Evolutionary conservation across 2,329 filamentous ascomycete genomes (phyloP).

Genomic region (Capronia americana): DNA sequence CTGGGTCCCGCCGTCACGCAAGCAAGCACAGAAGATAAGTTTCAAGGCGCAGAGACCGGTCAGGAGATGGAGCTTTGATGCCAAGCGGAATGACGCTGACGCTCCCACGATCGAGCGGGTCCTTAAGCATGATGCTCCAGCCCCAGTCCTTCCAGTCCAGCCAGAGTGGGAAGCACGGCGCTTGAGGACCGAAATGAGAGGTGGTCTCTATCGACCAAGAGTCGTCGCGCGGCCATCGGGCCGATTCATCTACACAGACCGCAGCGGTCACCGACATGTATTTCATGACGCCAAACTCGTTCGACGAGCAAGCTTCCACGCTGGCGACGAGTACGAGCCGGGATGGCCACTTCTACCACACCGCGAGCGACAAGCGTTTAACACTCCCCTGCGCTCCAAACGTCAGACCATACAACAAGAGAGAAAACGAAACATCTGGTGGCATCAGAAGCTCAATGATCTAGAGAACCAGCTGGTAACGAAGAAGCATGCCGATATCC

Average conservation of each 20-base stretch:
- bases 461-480: not conserved
- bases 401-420: not conserved
- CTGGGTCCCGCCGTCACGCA: not conserved
- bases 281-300: not conserved
- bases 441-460: not conserved
- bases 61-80: slow-evolving; percentile 1
- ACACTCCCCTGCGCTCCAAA: not conserved
- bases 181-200: not conserved
- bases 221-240: not conserved
- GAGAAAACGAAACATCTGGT: not conserved
- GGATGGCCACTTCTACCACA: not conserved
- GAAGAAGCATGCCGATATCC: not conserved
- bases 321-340: not conserved
- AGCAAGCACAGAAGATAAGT: not conserved
- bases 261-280: not conserved
- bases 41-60: not conserved
- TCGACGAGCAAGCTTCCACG: not conserved
- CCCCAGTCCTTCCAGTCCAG: not conserved
- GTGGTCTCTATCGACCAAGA: not conserved
- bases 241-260: not conserved
- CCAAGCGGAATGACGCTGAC: not conserved
- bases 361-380: not conserved
- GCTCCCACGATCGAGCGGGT: not conserved
- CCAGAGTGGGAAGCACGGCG: not conserved
- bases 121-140: not conserved